A percentile compares a stretch with the other conserved stretches of the same genome.
Conservation (phyloP, 306 rosid genomes). For the Gynostemma pentaphyllum region DNA sequence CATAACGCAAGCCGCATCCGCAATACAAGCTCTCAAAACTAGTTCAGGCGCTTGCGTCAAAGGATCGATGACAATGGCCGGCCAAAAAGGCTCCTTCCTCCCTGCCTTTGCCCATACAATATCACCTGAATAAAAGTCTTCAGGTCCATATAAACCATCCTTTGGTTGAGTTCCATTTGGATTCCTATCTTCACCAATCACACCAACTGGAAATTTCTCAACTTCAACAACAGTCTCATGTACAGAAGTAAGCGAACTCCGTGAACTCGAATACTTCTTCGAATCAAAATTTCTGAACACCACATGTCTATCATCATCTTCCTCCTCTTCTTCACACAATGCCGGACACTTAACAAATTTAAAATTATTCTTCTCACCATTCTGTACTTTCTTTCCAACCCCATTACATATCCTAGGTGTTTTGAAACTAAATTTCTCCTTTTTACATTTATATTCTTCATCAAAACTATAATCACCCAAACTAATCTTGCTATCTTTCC, state of each 20-base stretch:
- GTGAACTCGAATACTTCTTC: constrained; percentile 35
- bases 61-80: constrained; percentile 96
- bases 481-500: constrained; percentile 55
- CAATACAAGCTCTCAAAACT: constrained; percentile 77
- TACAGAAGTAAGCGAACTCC: constrained; percentile 28
- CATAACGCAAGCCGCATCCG: constrained; percentile 97
- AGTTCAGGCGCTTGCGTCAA: constrained; percentile 84
- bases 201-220: constrained; percentile 30
- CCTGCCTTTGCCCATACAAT: constrained; percentile 98
- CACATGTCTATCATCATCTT: constrained; percentile 11
- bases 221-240: constrained; percentile 31
- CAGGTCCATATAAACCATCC: constrained; percentile 72
- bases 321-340: constrained; percentile 43
- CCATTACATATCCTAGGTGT: constrained; percentile 28
- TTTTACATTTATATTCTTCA: constrained; percentile 42
- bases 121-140: constrained; percentile 84
- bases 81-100: constrained; percentile 94
- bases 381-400: constrained; percentile 29
- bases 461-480: constrained; percentile 35
- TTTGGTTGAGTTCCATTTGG: constrained; percentile 24
- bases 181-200: constrained; percentile 19
- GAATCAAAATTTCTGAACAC: constrained; percentile 28
- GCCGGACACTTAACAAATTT: constrained; percentile 32
- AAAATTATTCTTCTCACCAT: constrained; percentile 25
- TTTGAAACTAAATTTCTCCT: constrained; percentile 40